Conservation (phyloP, 208 protist species). For the Kentomonas sorsogonicus region DNA sequence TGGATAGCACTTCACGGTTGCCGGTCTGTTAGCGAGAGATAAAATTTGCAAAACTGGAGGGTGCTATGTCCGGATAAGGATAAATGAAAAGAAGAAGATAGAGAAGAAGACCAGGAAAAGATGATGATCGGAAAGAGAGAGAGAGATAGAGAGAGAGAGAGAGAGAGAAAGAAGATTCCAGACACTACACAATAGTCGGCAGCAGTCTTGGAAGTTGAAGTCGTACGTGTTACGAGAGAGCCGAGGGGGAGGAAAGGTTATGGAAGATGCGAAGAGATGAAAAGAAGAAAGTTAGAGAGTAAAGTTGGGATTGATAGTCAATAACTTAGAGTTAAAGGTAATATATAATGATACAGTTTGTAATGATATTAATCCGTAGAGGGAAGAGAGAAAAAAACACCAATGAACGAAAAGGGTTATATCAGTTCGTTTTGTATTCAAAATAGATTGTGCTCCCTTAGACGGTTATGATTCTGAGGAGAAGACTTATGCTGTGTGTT, state of each 20-base stretch:
- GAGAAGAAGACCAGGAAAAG: too few species aligned
- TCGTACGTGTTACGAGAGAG: not conserved
- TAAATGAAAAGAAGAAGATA: not conserved
- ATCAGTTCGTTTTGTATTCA: too few species aligned
- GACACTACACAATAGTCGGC: slow-evolving; percentile 33
- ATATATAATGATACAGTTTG: slow-evolving; percentile 1
- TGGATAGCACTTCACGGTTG: too few species aligned
- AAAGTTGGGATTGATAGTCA: not conserved
- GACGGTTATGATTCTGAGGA: too few species aligned
- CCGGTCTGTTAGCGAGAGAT: too few species aligned
- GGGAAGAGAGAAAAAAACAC: not conserved
- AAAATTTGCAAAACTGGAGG: too few species aligned
- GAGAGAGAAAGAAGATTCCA: slow-evolving; percentile 13
- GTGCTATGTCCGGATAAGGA: too few species aligned
- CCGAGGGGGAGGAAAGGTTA: too few species aligned
- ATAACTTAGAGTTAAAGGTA: slow-evolving; percentile 7
- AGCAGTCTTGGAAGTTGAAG: slow-evolving; percentile 25
- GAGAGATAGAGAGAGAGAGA: slow-evolving; percentile 7
- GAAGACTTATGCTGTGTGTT: too few species aligned
- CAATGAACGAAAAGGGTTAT: not conserved
- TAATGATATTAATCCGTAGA: not conserved
- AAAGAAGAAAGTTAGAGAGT: slow-evolving; percentile 1
- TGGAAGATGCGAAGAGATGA: slow-evolving; percentile 7
- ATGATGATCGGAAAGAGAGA: slow-evolving; percentile 62
- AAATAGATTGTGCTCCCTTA: too few species aligned